Evolutionary conservation across 2,329 filamentous ascomycete genomes (phyloP), one percentile per base, ranked within the genome.

Genomic region (Xylariaceae sp.): DNA sequence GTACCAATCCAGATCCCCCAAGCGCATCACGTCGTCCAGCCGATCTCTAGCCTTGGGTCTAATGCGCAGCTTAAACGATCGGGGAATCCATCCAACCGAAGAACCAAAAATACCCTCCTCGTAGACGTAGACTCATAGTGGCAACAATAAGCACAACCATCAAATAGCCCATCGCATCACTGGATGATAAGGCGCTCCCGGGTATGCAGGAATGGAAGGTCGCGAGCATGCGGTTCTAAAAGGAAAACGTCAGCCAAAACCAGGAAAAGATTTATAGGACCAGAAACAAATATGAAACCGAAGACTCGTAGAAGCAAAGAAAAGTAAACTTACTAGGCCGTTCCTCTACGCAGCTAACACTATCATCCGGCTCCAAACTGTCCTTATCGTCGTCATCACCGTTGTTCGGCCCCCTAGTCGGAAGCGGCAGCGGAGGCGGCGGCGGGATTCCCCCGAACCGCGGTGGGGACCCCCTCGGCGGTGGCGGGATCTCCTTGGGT

Each of bases 311-410:
- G n/a, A n/a, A n/a, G n/a, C n/a, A 26, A 26, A 26, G 26, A 26
- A 5, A 8, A n/a, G 12, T 36, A 19, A 22, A 52, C 52, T 54
- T 49, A 56, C 60, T 58, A 4, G 67, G 68, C 40, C 72, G 69
- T 56, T 66, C 74, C 19, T 80, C 81, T n/a, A 84, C 74, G 60
- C 79, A 81, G 65, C 80, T 84, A 52, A 85, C 82, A 62, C 81
- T 85, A 64, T 85, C 82, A 61, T 76, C 79, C 1, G 82, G 82
- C 41, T 76, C 80, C 34, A 85, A 71, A 61, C 79, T 83, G 46
- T 72, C 75, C 48, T 78, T 75, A 9, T 78, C 74, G 47, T 73
- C 50, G 9, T 54, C 48, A 2, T 49, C 51, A 8, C 51, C 55
- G n/a, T 37, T 18, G 15, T 37, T 9, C 36, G 5, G 3, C 10